Evolutionary conservation across 140 eudicot species (phyloP), one percentile per base, ranked within the genome.

Genomic region (Ambrosia hybrid): DNA sequence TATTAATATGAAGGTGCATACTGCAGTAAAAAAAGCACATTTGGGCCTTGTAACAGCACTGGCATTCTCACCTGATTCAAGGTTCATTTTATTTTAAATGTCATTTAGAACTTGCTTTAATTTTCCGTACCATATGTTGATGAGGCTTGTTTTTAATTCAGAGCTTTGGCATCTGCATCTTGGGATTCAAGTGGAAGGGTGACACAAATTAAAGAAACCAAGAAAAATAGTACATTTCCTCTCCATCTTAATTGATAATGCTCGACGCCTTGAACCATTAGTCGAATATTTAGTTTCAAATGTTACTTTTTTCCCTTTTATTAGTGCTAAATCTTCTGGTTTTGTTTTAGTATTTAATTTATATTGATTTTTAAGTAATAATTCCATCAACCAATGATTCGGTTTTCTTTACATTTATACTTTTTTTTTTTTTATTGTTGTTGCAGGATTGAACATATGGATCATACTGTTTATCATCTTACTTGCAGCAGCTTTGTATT

Each of bases 161-260:
- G 98, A 85, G 91, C 91, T 38, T 72, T 93, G 81, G 72, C 83
- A 16, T 92, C 98, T 34, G 88, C 89, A 36, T 89, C 98, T 48
- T 55, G 87, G 80, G 98, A 87, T 82, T 74, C 96, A 66, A 89
- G 98, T 82, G 95, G 86, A 66, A 89, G 95, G 86, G 96, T 92
- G 66, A 92, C 98, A 59, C 68, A 76, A 38, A 77, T 85, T 45
- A 71, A 74, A 72, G 95, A 92, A 67, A 72, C 70, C 59, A 82
- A 82, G 79, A 82, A 82, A 70, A 84, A 72, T 43, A 95, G 98
- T 89, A 83, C 13, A 66, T 61, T 2, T 57, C 48, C 61, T 5
- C 5, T 65, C 15, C 11, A 1, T 64, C 41, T 57, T 17, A 8
- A 17, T 1, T 60, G 56, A 45, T 21, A 21, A 9, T 60, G 34